phyloP scores from a whole-genome alignment of 129 eudicot species.

The Chrysanthemum makinoi region DNA sequence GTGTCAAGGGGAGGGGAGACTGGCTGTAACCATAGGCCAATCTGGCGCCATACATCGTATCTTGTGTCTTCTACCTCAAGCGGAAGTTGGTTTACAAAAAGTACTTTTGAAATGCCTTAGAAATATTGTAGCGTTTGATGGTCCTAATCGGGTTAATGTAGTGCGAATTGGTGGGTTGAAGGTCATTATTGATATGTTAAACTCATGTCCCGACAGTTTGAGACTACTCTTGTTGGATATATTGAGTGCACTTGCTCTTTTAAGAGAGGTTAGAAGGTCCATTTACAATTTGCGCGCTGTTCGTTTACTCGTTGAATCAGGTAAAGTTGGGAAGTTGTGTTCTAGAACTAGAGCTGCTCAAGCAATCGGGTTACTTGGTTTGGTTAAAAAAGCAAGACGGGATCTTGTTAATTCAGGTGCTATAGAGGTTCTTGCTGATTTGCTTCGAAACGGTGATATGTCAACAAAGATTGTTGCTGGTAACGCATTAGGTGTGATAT shows the following conservation, averaged over 20 bases:
- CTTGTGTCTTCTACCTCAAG: slow-evolving; percentile 40
- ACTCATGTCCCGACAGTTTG: slow-evolving; percentile 29
- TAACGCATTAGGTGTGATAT: slow-evolving; percentile 65
- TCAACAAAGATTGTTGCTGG: slow-evolving; percentile 49
- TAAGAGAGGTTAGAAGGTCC: slow-evolving; percentile 50
- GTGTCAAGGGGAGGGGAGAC: slow-evolving; percentile 44
- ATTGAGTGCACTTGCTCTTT: slow-evolving; percentile 56
- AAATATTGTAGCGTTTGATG: slow-evolving; percentile 48
- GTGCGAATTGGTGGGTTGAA: slow-evolving; percentile 48
- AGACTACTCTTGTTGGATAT: slow-evolving; percentile 44
- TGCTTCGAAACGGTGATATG: slow-evolving; percentile 40
- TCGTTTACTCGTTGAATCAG: slow-evolving; percentile 48
- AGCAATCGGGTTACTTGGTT: slow-evolving; percentile 56
- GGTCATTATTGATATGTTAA: slow-evolving; percentile 42
- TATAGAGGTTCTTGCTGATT: slow-evolving; percentile 44
- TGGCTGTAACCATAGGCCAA: slow-evolving; percentile 45
- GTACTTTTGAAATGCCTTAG: slow-evolving; percentile 51
- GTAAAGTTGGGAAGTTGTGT: slow-evolving; percentile 45
- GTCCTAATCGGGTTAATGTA: slow-evolving; percentile 33
- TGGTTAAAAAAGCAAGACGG: slow-evolving; percentile 44
- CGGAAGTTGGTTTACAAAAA: slow-evolving; percentile 39
- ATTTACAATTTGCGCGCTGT: slow-evolving; percentile 39
- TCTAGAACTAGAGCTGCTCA: slow-evolving; percentile 72
- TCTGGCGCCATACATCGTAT: slow-evolving; percentile 46
- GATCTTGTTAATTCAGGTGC: slow-evolving; percentile 50